These are phyloP conservation scores for Pholiota molesta DNA, from an alignment of 768 basidiomycete genomes.

Conservation along the genomic window DNA sequence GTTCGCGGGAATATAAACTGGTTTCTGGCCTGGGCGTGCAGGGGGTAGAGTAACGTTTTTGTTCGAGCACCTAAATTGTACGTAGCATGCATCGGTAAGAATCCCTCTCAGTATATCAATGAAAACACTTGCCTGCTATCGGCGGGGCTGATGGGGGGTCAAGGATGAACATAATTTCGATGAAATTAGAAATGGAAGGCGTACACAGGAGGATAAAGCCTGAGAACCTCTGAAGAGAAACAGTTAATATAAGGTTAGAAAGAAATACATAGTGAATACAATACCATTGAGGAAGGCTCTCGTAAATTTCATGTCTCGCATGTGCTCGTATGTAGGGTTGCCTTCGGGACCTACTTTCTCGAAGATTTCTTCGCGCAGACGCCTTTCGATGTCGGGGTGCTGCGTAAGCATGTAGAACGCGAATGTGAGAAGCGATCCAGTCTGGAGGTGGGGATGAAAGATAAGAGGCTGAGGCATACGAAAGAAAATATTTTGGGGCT, in stretches of 20 bases:
- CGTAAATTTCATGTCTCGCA: conserved; percentile 46
- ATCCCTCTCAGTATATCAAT: not conserved
- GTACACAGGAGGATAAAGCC: conserved; percentile 40
- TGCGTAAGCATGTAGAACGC: conserved; percentile 45
- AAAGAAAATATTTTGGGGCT: conserved; percentile 9
- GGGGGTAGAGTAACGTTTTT: conserved; percentile 19
- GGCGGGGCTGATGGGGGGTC: not conserved
- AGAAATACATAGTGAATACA: not conserved
- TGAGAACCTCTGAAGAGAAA: conserved; percentile 37
- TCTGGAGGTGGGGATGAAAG: conserved; percentile 25
- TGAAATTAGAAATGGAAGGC: conserved; percentile 1
- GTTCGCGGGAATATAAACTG: conserved; percentile 24
- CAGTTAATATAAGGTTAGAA: not conserved
- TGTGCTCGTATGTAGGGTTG: conserved; percentile 43
- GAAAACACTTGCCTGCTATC: conserved; percentile 10
- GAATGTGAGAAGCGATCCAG: conserved; percentile 43
- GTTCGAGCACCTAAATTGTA: conserved; percentile 10
- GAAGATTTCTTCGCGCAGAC: conserved; percentile 44
- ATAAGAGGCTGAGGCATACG: not conserved
- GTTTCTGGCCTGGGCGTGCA: conserved; percentile 19
- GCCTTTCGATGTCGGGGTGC: conserved; percentile 39
- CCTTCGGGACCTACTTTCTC: conserved; percentile 35
- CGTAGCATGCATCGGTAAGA: not conserved
- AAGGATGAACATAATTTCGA: not conserved
- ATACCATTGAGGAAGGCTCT: conserved; percentile 36